These are phyloP conservation scores for Diospyros kaki DNA, from an alignment of 148 eudicot species.

Conservation along the genomic window DNA sequence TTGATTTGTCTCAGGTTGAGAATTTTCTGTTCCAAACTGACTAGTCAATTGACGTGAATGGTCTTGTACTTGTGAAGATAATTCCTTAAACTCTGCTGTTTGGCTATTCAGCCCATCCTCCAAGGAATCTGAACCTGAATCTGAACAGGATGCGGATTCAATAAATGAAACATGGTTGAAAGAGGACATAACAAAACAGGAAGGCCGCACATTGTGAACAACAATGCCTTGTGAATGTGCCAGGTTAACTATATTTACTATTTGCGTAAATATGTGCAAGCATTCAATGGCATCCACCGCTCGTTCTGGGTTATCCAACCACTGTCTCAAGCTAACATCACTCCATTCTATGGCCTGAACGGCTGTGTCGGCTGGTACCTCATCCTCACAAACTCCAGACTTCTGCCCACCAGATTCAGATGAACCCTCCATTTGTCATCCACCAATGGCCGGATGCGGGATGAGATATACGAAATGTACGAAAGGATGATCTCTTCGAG, in stretches of 20 bases:
- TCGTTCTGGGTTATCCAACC: constrained; percentile 82
- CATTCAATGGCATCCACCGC: constrained; percentile 62
- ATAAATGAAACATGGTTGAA: constrained; percentile 85
- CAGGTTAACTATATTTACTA: constrained; percentile 70
- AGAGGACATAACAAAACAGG: constrained; percentile 87
- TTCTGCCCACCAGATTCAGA: constrained; percentile 63
- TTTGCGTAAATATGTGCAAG: constrained; percentile 80
- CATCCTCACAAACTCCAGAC: constrained; percentile 44
- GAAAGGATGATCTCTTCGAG: constrained; percentile 14
- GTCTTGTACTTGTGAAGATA: constrained; percentile 25
- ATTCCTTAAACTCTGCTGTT: constrained; percentile 42
- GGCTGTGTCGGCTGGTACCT: constrained; percentile 37
- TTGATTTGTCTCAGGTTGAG: constrained; percentile 20
- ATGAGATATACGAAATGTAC: constrained; percentile 11
- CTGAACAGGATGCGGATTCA: constrained; percentile 93
- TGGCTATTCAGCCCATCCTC: constrained; percentile 55
- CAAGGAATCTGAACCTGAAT: constrained; percentile 75
- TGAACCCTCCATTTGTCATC: constrained; percentile 69
- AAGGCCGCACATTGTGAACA: constrained; percentile 78
- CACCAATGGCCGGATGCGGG: constrained; percentile 18
- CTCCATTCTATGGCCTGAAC: constrained; percentile 41
- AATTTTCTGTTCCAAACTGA: constrained; percentile 17
- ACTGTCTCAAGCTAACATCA: constrained; percentile 82
- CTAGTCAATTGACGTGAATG: constrained; percentile 23
- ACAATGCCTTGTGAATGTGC: constrained; percentile 90